Evolutionary conservation across 495 filamentous ascomycete genomes (phyloP).

Genomic region (Terfezia boudieri): DNA sequence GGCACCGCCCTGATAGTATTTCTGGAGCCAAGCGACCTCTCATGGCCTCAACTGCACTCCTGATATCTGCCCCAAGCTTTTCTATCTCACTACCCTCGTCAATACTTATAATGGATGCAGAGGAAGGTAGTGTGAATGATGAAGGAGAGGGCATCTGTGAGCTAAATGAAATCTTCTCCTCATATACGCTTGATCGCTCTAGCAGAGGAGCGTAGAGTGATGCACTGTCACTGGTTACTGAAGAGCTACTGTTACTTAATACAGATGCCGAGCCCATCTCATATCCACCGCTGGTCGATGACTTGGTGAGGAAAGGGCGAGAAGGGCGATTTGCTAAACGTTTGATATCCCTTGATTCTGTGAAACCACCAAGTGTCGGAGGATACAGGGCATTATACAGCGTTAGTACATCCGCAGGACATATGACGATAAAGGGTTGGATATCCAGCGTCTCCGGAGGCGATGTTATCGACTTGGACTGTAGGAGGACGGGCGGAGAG

Average conservation of each 20-base stretch:
- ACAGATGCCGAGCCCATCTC: slow-evolving; percentile 30
- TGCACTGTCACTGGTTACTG: slow-evolving; percentile 42
- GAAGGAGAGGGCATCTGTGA: slow-evolving; percentile 15
- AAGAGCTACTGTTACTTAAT: slow-evolving; percentile 43
- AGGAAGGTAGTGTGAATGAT: slow-evolving; percentile 6
- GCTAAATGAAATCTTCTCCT: slow-evolving; percentile 17
- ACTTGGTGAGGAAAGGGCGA: slow-evolving; percentile 15
- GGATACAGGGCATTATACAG: slow-evolving; percentile 52
- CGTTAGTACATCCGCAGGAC: slow-evolving; percentile 47
- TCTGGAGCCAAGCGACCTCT: slow-evolving; percentile 36
- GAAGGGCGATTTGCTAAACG: slow-evolving; percentile 11
- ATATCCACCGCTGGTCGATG: slow-evolving; percentile 12
- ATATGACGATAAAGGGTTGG: slow-evolving; percentile 49
- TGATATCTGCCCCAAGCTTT: slow-evolving; percentile 22
- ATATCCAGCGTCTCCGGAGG: slow-evolving; percentile 46
- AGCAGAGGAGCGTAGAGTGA: slow-evolving; percentile 41
- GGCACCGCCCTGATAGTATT: slow-evolving; percentile 35
- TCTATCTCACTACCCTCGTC: slow-evolving; percentile 10
- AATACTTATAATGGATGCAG: background rate
- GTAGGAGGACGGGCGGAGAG: slow-evolving; percentile 38
- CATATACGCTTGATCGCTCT: slow-evolving; percentile 21
- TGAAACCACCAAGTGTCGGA: background rate
- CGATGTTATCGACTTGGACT: slow-evolving; percentile 45
- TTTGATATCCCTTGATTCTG: slow-evolving; percentile 17
- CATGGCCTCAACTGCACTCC: slow-evolving; percentile 43